Evolutionary conservation across 1,284 basidiomycete genomes (phyloP).

Genomic region (Cryptococcus sp.): DNA sequence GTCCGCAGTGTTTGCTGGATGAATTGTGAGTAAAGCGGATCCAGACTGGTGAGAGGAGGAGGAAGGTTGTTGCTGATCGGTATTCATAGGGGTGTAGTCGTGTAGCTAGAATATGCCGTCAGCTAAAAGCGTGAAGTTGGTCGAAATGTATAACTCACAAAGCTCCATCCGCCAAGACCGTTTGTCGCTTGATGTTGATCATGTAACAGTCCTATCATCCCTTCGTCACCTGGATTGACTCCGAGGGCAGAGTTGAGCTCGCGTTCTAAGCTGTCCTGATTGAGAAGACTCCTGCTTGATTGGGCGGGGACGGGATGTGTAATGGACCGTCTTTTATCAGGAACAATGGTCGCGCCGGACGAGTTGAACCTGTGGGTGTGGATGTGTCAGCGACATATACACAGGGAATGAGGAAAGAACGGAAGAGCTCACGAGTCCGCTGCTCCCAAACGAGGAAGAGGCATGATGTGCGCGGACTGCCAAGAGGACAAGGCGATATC

Average conservation of each 20-base stretch:
- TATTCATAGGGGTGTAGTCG: constrained; percentile 1
- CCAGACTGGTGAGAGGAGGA: background rate
- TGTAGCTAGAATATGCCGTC: constrained; percentile 3
- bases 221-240: constrained; percentile 17
- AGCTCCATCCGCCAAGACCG: constrained; percentile 10
- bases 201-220: constrained; percentile 22
- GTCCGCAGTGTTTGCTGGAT: background rate
- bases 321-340: constrained; percentile 11
- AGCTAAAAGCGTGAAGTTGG: background rate
- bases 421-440: constrained; percentile 5
- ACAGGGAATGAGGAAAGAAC: background rate
- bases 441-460: constrained; percentile 7
- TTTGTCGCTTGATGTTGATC: constrained; percentile 11
- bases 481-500: too few relatives aligned
- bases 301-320: background rate
- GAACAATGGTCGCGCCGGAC: constrained; percentile 22
- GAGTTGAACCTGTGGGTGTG: constrained; percentile 20
- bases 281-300: constrained; percentile 5
- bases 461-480: constrained; percentile 3
- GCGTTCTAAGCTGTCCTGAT: constrained; percentile 11
- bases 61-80: too few relatives aligned
- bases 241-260: constrained; percentile 14
- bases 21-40: too few relatives aligned
- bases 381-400: background rate
- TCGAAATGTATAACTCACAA: constrained; percentile 10